Percentiles rank a stretch among this genome's conserved stretches.
Conservation (phyloP, 768 basidiomycete genomes). For the Suillus cothurnatus region DNA sequence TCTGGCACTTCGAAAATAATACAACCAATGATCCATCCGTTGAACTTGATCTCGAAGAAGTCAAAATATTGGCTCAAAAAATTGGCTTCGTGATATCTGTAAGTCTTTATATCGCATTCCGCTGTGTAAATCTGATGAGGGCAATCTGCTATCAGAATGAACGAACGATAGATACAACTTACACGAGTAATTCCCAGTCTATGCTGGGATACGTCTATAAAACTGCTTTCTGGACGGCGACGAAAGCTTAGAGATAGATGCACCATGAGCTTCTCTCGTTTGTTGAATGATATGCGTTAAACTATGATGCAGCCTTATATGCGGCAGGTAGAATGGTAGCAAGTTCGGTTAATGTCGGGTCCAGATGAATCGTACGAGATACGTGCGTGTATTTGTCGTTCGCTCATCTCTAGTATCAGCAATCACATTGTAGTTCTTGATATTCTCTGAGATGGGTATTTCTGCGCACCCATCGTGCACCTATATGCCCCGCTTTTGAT, state of each 20-base stretch:
- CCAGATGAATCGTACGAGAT: background rate
- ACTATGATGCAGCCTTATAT: background rate
- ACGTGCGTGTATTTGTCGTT: background rate
- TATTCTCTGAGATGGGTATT: background rate
- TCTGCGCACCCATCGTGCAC: background rate
- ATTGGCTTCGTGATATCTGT: conserved; percentile 87
- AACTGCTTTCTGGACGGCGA: conserved; percentile 83
- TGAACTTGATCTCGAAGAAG: conserved; percentile 88
- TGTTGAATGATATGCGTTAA: background rate
- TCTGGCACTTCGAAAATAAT: conserved; percentile 99
- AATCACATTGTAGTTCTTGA: background rate
- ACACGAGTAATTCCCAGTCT: conserved; percentile 77
- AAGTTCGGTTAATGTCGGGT: background rate
- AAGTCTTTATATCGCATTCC: conserved; percentile 27
- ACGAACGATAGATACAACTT: conserved; percentile 76
- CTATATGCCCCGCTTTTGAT: conserved; percentile 32
- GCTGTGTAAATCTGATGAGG: background rate
- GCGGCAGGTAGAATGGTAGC: background rate
- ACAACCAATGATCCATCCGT: conserved; percentile 76
- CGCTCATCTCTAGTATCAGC: background rate
- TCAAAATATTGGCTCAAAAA: conserved; percentile 68
- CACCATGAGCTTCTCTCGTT: background rate
- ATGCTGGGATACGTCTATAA: conserved; percentile 89
- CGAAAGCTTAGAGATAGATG: conserved; percentile 30
- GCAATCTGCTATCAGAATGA: conserved; percentile 61